Evolutionary conservation across 371 early-diverging fungal genomes (phyloP), one percentile per base, ranked within the genome.

Genomic region (Smittium mucronatum): DNA sequence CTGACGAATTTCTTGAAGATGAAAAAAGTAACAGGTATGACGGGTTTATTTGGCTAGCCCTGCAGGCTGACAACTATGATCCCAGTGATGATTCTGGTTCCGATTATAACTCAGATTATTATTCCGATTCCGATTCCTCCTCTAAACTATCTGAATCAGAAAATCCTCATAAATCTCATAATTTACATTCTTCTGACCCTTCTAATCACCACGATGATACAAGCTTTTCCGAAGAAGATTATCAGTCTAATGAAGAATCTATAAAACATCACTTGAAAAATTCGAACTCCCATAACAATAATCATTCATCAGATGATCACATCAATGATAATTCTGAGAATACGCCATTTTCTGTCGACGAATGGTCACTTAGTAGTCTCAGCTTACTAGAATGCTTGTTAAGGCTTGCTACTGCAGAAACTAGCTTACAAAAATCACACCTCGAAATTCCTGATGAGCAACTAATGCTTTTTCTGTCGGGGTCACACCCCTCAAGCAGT

Each of bases 401-500:
- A 5, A 81, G 87, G 35, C 77, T 90, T 29, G 80, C 85, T 1
- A 74, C 84, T 2, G 74, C 88, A 25, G 91, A 89, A 74, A 75
- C 76, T 35, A 73, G 83, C 25, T 85, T 89, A 69, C 84, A 87
- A 67, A 76, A 77, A 69, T 75, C 82, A 64, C 87, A 89, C 74
- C 70, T 89, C 8, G 78, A 85, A 32, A 81, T 88, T 16, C 78
- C 86, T 0, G 91, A 90, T 75, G 91, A 89, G 67, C 81, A 87
- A 69, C 75, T 90, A 57, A 74, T 81, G 58, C 75, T 87, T 67
- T 89, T 75, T 57, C 34, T 80, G 25, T 35, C 67, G 5, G 64
- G 47, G 5, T 47, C 47, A 47, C 47, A 21, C 11, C 47, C 5
- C 5, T 11, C 11, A 5, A 5, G 5, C 11, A 11, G 11, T 11